Conservation (phyloP, 129 eudicot genomes). For the Erigeron canadensis region DNA sequence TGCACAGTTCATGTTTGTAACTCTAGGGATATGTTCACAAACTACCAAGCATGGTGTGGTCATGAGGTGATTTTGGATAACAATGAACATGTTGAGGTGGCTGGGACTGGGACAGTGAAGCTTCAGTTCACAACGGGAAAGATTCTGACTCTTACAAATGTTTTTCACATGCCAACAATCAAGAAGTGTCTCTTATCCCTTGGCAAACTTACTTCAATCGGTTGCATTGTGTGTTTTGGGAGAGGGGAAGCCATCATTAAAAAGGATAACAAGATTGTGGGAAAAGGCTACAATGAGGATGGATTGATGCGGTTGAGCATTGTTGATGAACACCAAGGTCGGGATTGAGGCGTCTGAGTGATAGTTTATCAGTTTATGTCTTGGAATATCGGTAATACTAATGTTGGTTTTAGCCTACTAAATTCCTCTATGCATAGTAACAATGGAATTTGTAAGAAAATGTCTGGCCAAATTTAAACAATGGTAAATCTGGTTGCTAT, state of each 20-base stretch:
- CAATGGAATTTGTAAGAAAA: too few species aligned
- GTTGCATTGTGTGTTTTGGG: neutral
- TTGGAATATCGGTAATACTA: neutral
- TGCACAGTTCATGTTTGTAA: slow-evolving; percentile 1
- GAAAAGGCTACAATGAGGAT: neutral
- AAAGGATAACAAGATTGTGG: neutral
- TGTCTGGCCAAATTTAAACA: too few species aligned
- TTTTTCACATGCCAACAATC: slow-evolving; percentile 2
- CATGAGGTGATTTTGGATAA: neutral
- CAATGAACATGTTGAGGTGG: neutral
- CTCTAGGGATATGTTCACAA: neutral
- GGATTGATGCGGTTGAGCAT: neutral
- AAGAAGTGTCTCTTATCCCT: neutral
- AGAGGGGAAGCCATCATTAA: neutral
- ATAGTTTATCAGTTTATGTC: neutral
- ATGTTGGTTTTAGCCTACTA: neutral
- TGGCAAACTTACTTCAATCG: neutral
- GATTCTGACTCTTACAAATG: slow-evolving; percentile 1
- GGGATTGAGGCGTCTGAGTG: neutral
- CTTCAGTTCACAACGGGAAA: neutral
- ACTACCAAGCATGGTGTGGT: neutral
- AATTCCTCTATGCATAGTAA: neutral
- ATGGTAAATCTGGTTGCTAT: too few species aligned
- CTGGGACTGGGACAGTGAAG: slow-evolving; percentile 1
- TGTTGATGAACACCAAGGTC: neutral